phyloP scores from a whole-genome alignment of 306 rosid genomes.

The Oemleria cerasiformis region DNA sequence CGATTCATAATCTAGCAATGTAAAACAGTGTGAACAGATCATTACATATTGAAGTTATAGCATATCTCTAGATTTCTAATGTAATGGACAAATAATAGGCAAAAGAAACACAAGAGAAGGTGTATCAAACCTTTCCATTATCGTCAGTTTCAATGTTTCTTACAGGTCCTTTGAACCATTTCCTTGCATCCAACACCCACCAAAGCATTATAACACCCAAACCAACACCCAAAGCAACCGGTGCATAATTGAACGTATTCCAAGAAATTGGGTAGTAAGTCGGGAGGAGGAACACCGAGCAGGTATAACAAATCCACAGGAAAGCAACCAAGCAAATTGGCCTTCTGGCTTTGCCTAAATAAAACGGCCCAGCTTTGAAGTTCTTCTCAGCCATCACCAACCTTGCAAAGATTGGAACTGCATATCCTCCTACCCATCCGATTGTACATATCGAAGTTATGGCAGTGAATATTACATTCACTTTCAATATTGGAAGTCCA shows the following conservation, averaged over 20 bases:
- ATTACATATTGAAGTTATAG: too few species aligned
- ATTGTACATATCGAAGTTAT: constrained; percentile 75
- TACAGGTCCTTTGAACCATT: constrained; percentile 90
- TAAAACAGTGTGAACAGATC: too few species aligned
- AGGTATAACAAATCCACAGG: constrained; percentile 81
- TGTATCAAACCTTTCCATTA: constrained; percentile 45
- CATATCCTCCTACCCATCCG: constrained; percentile 90
- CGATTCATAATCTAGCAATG: too few species aligned
- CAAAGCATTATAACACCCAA: constrained; percentile 72
- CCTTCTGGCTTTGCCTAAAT: constrained; percentile 76
- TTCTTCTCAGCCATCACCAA: constrained; percentile 68
- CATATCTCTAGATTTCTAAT: too few species aligned
- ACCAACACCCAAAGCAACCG: constrained; percentile 59
- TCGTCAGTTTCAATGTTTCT: constrained; percentile 51
- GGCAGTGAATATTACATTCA: constrained; percentile 72
- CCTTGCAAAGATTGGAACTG: constrained; percentile 82
- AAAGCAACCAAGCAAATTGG: constrained; percentile 69
- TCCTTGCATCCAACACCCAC: constrained; percentile 88
- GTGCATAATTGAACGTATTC: constrained; percentile 82
- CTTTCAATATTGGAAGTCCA: constrained; percentile 72
- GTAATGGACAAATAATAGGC: too few species aligned
- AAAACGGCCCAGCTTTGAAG: constrained; percentile 75
- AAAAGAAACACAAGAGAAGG: not conserved
- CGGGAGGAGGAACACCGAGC: constrained; percentile 81
- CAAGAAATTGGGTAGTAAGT: constrained; percentile 62